A percentile compares a stretch with the other conserved stretches of the same genome.
phyloP scores from a whole-genome alignment of 139 green algal genomes.

The Pycnococcus provasolii region DNA sequence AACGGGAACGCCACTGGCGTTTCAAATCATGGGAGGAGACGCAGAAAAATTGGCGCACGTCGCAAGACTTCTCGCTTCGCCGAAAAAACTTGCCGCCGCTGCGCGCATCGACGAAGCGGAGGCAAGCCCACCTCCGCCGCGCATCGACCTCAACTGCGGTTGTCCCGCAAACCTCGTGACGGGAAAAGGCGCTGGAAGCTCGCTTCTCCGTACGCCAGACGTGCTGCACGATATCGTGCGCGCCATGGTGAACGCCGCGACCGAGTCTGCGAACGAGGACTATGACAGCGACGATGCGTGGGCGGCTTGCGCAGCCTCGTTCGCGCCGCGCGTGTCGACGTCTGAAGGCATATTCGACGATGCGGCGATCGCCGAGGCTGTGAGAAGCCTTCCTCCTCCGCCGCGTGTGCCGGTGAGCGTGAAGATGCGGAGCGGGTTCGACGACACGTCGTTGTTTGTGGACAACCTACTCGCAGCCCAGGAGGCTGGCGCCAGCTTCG shows the following conservation, averaged over 20 bases:
- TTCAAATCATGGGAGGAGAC: slow-evolving; percentile 51
- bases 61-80: slow-evolving; percentile 28
- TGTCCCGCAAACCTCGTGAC: slow-evolving; percentile 38
- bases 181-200: slow-evolving; percentile 42
- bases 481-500: slow-evolving; percentile 47
- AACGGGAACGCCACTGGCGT: slow-evolving; percentile 18
- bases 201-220: slow-evolving; percentile 24
- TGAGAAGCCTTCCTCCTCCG: too few species aligned
- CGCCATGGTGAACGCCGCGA: slow-evolving; percentile 32
- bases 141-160: slow-evolving; percentile 62
- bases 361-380: too few species aligned
- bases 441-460: slow-evolving; percentile 41
- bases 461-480: slow-evolving; percentile 48
- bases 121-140: slow-evolving; percentile 29
- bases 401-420: slow-evolving; percentile 31
- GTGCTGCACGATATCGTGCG: slow-evolving; percentile 32
- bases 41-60: slow-evolving; percentile 37
- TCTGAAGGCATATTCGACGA: too few species aligned
- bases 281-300: too few species aligned
- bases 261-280: too few species aligned
- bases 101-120: too few species aligned
- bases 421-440: slow-evolving; percentile 53
- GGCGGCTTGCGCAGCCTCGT: too few species aligned
- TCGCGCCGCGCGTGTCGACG: too few species aligned
- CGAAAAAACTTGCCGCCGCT: neutral